A percentile compares a stretch with the other conserved stretches of the same genome.
phyloP scores from a whole-genome alignment of 2,329 filamentous ascomycete species.

The Penicillium sp. region DNA sequence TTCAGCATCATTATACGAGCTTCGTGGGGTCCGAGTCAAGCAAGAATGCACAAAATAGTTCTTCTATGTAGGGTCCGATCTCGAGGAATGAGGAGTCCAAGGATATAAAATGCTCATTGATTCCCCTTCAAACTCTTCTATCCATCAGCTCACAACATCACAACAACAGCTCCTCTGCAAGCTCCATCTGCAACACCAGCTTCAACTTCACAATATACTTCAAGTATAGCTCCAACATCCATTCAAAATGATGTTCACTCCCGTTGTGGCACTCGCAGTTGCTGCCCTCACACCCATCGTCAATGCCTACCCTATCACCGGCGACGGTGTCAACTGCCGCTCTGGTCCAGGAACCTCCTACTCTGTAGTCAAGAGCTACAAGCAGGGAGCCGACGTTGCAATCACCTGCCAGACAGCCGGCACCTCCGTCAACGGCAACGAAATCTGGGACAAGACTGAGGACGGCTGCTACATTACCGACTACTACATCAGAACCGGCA shows the following conservation, averaged over 20 bases:
- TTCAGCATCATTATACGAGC: neutral
- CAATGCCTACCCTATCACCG: conserved; percentile 15
- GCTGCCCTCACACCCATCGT: conserved; percentile 1
- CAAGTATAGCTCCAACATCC: neutral
- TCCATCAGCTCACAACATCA: neutral
- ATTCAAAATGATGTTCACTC: conserved; percentile 5
- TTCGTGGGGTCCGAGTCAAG: neutral
- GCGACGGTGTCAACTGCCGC: conserved; percentile 15
- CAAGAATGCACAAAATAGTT: neutral
- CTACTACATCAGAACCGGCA: conserved; percentile 19
- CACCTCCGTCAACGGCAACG: conserved; percentile 10
- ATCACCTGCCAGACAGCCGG: conserved; percentile 14
- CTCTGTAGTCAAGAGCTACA: conserved; percentile 14
- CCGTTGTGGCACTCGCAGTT: conserved; percentile 7
- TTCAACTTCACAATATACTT: neutral
- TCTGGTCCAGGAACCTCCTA: conserved; percentile 17
- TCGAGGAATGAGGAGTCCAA: neutral
- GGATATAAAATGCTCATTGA: neutral
- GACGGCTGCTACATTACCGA: conserved; percentile 20
- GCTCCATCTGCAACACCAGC: neutral
- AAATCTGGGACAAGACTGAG: conserved; percentile 19
- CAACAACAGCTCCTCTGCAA: neutral
- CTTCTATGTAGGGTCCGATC: neutral
- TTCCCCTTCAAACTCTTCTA: neutral
- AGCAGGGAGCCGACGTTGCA: conserved; percentile 6